Conservation (phyloP, 2,329 filamentous ascomycete genomes). For the Ophiostoma triangulosporum region DNA sequence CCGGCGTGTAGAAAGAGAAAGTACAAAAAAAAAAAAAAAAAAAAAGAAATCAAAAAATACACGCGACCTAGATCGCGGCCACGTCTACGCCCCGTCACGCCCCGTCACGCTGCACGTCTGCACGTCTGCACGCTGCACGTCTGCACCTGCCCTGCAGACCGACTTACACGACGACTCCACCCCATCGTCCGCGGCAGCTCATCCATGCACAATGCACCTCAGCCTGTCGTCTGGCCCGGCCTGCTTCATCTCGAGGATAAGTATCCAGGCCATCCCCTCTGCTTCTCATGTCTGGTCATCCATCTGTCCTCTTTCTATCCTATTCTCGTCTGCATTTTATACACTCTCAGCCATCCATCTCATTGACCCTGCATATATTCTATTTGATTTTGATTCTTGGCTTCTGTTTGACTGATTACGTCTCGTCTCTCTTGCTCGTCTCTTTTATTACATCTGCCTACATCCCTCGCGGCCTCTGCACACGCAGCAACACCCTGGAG, state of each 20-base stretch:
- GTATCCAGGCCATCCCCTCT: slow-evolving; percentile 5
- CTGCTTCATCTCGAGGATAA: slow-evolving; percentile 13
- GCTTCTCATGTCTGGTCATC: slow-evolving; percentile 3
- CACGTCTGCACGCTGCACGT: not conserved
- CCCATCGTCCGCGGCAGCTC: not conserved
- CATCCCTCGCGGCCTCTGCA: not conserved
- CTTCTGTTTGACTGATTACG: not conserved
- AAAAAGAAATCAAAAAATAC: not conserved
- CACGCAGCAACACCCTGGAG: not conserved
- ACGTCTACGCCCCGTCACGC: not conserved
- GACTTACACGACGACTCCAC: not conserved
- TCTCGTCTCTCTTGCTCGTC: not conserved
- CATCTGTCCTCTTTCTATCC: slow-evolving; percentile 1
- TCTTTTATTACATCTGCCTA: not conserved
- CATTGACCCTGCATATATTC: not conserved
- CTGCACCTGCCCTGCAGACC: too few species aligned
- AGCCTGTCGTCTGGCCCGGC: slow-evolving; percentile 11
- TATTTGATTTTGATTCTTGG: not conserved
- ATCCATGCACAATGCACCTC: not conserved
- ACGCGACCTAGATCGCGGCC: slow-evolving; percentile 4
- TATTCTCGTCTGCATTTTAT: not conserved
- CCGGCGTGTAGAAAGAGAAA: not conserved
- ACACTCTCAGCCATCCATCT: not conserved
- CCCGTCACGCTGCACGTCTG: not conserved
- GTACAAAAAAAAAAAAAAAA: not conserved